Evolutionary conservation across 768 basidiomycete species (phyloP).

Genomic region (Tulasnella sp.): DNA sequence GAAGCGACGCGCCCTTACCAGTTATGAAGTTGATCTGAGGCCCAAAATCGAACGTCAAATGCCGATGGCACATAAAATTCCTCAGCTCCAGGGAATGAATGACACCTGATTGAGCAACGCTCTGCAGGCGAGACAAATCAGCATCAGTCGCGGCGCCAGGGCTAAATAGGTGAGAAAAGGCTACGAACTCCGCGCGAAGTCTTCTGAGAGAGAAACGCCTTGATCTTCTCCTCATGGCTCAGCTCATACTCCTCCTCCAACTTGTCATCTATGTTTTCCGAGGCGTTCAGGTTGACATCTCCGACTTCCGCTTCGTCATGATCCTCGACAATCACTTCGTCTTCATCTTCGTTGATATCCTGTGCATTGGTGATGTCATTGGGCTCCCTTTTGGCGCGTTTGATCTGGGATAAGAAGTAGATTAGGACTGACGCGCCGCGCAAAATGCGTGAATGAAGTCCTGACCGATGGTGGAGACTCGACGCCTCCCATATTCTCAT

Average conservation of each 20-base stretch:
- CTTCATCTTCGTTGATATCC: not conserved
- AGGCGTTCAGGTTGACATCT: conserved; percentile 19
- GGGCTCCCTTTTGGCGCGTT: not conserved
- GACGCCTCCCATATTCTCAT: too few relatives aligned
- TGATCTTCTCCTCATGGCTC: conserved; percentile 45
- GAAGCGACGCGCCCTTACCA: conserved; percentile 35
- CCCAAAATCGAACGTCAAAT: conserved; percentile 72
- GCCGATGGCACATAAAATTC: conserved; percentile 95
- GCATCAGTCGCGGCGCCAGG: not conserved
- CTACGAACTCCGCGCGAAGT: conserved; percentile 14
- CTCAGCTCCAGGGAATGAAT: conserved; percentile 77
- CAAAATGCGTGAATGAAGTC: too few relatives aligned
- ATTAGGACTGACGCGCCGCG: too few relatives aligned
- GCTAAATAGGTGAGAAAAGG: not conserved
- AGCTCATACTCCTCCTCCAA: conserved; percentile 49
- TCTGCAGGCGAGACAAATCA: conserved; percentile 33
- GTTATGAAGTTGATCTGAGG: conserved; percentile 97
- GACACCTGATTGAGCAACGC: conserved; percentile 74
- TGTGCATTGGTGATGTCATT: not conserved
- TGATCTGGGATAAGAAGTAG: too few relatives aligned
- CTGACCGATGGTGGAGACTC: too few relatives aligned
- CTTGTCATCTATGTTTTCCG: conserved; percentile 34
- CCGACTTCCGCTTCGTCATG: conserved; percentile 21
- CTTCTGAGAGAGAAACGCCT: conserved; percentile 40
- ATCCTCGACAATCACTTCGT: conserved; percentile 17